phyloP scores from a whole-genome alignment of 306 rosid genomes.

The Adenanthera pavonina region DNA sequence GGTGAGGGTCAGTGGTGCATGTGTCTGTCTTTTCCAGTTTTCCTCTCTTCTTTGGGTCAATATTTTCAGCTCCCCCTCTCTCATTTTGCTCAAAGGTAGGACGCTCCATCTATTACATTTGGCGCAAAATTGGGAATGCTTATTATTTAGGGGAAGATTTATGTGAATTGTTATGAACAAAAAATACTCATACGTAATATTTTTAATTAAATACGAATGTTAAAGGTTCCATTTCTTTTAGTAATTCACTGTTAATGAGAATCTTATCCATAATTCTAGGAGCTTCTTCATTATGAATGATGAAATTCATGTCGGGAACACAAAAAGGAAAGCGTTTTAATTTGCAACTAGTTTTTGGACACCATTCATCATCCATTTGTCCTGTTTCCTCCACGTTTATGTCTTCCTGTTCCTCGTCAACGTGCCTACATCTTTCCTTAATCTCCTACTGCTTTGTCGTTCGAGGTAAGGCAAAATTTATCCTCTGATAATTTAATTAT shows the following conservation, averaged over 20 bases:
- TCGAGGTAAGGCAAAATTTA: background rate
- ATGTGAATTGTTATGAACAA: background rate
- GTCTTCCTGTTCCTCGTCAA: background rate
- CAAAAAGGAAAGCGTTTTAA: background rate
- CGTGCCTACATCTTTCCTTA: background rate
- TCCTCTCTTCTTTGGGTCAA: background rate
- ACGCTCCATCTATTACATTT: background rate
- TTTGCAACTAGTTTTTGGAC: background rate
- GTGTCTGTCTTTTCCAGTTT: background rate
- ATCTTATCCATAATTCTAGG: background rate
- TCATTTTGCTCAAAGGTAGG: background rate
- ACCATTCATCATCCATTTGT: background rate
- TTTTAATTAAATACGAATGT: too few relatives aligned
- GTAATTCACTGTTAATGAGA: background rate
- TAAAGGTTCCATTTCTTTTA: too few relatives aligned
- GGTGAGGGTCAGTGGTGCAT: background rate
- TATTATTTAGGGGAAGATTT: background rate
- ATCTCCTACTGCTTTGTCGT: background rate
- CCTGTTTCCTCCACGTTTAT: background rate
- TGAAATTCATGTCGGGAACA: background rate
- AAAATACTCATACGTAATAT: too few relatives aligned
- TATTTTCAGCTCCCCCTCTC: background rate
- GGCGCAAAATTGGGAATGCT: background rate
- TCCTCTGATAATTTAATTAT: background rate
- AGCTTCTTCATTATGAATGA: background rate